Conservation (phyloP, 2,329 filamentous ascomycete species). For the Hypoxylon sp. region DNA sequence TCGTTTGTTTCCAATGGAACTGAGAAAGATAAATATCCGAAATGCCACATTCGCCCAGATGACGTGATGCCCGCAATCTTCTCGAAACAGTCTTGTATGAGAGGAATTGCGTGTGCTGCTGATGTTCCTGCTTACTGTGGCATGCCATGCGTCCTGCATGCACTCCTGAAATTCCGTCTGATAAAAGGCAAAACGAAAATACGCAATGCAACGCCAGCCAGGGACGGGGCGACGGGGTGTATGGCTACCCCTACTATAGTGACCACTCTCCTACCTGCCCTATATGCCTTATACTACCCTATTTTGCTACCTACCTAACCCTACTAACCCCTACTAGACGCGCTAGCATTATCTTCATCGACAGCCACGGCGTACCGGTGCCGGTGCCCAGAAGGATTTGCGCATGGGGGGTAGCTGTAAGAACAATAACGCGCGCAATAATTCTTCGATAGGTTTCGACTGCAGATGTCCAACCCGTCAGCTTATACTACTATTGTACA, state of each 20-base stretch:
- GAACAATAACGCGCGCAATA: not conserved
- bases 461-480: slow-evolving; percentile 28
- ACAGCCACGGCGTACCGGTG: slow-evolving; percentile 14
- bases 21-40: slow-evolving; percentile 35
- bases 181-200: slow-evolving; percentile 23
- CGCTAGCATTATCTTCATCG: slow-evolving; percentile 28
- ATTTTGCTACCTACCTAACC: slow-evolving; percentile 7
- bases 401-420: slow-evolving; percentile 23
- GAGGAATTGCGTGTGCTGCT: slow-evolving; percentile 21
- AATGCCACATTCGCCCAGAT: slow-evolving; percentile 15
- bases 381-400: slow-evolving; percentile 36
- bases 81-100: slow-evolving; percentile 30
- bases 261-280: not conserved
- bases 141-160: slow-evolving; percentile 37
- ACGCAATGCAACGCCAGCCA: slow-evolving; percentile 43
- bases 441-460: slow-evolving; percentile 30
- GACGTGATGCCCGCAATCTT: slow-evolving; percentile 30
- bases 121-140: slow-evolving; percentile 47
- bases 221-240: slow-evolving; percentile 35
- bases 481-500: slow-evolving; percentile 11
- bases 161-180: slow-evolving; percentile 46
- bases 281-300: slow-evolving; percentile 22
- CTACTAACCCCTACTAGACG: slow-evolving; percentile 5
- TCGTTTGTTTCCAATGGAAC: slow-evolving; percentile 27
- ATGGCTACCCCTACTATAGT: slow-evolving; percentile 10